Conservation (phyloP, 176 grass and related monocot genomes). For the Aegilops bicornis region DNA sequence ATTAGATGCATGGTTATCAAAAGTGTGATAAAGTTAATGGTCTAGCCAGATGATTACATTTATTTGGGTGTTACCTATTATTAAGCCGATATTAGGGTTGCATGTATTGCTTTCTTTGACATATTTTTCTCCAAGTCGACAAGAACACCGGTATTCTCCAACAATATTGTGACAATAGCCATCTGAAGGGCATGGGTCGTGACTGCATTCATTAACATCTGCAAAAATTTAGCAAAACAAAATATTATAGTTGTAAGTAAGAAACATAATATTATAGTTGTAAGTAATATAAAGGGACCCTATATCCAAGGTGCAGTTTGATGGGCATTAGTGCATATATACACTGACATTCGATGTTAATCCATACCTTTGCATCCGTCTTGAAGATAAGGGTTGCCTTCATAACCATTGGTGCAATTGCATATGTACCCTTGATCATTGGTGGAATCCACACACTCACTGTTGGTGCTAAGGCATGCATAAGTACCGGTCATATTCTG, state of each 20-base stretch:
- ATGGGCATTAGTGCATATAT: neutral
- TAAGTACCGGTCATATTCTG: neutral
- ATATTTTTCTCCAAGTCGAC: constrained; percentile 10
- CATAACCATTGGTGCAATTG: constrained; percentile 8
- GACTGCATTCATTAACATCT: constrained; percentile 29
- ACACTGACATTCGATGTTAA: neutral
- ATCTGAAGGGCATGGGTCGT: constrained; percentile 16
- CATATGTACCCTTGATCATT: constrained; percentile 15
- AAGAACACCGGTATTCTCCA: constrained; percentile 23
- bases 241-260: too few relatives aligned
- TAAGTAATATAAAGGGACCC: neutral
- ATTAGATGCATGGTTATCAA: neutral
- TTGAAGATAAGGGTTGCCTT: constrained; percentile 34
- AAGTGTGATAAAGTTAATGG: neutral
- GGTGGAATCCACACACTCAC: neutral
- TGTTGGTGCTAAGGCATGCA: neutral
- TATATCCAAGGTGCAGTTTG: neutral
- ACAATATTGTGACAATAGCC: neutral
- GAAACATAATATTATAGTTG: neutral
- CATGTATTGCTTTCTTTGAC: neutral
- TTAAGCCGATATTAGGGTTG: neutral
- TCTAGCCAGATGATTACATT: neutral
- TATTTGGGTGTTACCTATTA: constrained; percentile 15
- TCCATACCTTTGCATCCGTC: constrained; percentile 22
- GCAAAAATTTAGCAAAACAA: neutral